Evolutionary conservation across 2,329 filamentous ascomycete genomes (phyloP).

Genomic region (Fusarium oligoseptatum): DNA sequence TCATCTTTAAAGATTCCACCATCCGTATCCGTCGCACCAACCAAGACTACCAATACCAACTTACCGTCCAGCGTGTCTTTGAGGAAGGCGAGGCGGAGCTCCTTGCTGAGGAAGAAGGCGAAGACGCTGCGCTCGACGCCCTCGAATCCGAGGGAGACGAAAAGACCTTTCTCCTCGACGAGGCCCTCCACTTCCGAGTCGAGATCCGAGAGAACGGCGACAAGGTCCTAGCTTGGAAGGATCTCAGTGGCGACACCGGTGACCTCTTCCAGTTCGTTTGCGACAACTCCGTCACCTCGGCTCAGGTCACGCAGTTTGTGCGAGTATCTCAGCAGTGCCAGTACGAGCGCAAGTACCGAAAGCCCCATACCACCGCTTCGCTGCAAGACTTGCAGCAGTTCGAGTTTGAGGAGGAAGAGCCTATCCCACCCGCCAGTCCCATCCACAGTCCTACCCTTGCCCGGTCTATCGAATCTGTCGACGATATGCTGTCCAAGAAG

Average conservation of each 20-base stretch:
- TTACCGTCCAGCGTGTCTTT: conserved; percentile 95
- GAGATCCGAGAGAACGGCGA: conserved; percentile 85
- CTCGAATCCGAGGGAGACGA: conserved; percentile 89
- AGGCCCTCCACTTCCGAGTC: conserved; percentile 87
- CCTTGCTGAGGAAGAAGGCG: conserved; percentile 88
- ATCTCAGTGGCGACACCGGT: conserved; percentile 91
- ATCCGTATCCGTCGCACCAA: conserved; percentile 92
- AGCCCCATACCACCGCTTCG: conserved; percentile 82
- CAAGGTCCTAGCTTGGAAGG: conserved; percentile 92
- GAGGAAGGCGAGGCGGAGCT: conserved; percentile 97
- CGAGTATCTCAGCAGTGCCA: conserved; percentile 91
- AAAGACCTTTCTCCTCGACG: conserved; percentile 96
- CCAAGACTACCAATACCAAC: conserved; percentile 96
- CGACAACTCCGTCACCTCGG: conserved; percentile 77
- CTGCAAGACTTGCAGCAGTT: conserved; percentile 86
- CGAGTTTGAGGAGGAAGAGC: conserved; percentile 76
- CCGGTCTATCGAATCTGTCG: conserved; percentile 68
- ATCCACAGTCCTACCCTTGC: conserved; percentile 69
- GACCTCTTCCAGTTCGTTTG: conserved; percentile 99
- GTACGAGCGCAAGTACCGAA: conserved; percentile 95
- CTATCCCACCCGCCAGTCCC: conserved; percentile 74
- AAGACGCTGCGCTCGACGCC: conserved; percentile 82
- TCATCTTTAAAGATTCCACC: conserved; percentile 97
- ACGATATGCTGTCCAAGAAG: conserved; percentile 68
- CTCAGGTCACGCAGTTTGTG: conserved; percentile 84